A percentile compares a stretch with the other conserved stretches of the same genome.
These are phyloP conservation scores for Aphanomyces astaci DNA, from an alignment of 352 stramenopile genomes.

Conservation along the genomic window DNA sequence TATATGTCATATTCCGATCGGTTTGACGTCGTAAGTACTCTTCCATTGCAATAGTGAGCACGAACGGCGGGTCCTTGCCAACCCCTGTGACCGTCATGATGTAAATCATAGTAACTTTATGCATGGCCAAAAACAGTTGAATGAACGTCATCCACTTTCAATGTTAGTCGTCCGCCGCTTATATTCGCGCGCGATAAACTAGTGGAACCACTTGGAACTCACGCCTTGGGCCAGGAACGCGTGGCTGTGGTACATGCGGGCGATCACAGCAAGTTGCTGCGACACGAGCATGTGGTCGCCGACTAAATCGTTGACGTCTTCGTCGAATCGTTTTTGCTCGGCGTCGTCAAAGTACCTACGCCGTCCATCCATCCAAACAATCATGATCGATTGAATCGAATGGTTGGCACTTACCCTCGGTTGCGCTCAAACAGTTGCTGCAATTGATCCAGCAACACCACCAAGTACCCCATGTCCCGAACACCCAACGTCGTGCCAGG, in stretches of 20 bases:
- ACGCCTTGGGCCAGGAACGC: conserved; percentile 41
- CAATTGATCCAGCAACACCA: conserved; percentile 69
- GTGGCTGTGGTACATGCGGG: conserved; percentile 82
- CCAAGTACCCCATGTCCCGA: conserved; percentile 61
- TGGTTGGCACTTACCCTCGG: conserved; percentile 30
- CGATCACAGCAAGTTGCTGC: conserved; percentile 77
- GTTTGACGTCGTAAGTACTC: no score
- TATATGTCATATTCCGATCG: no score
- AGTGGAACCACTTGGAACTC: conserved; percentile 15
- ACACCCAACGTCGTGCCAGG: conserved; percentile 41
- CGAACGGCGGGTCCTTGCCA: no score
- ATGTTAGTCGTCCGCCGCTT: no score
- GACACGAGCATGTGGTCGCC: conserved; percentile 62
- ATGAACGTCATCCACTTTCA: no score
- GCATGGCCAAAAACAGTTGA: no score
- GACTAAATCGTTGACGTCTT: conserved; percentile 75
- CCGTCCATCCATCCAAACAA: no score
- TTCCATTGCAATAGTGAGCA: no score
- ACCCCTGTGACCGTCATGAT: no score
- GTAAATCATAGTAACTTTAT: no score
- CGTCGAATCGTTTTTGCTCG: conserved; percentile 73
- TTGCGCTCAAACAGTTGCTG: conserved; percentile 68
- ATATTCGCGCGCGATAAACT: no score
- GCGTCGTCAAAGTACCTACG: conserved; percentile 54
- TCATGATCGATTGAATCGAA: no score